Evolutionary conservation across 176 grass and related monocot species (phyloP), one percentile per base, ranked within the genome.

Genomic region (Aegilops umbellulata): DNA sequence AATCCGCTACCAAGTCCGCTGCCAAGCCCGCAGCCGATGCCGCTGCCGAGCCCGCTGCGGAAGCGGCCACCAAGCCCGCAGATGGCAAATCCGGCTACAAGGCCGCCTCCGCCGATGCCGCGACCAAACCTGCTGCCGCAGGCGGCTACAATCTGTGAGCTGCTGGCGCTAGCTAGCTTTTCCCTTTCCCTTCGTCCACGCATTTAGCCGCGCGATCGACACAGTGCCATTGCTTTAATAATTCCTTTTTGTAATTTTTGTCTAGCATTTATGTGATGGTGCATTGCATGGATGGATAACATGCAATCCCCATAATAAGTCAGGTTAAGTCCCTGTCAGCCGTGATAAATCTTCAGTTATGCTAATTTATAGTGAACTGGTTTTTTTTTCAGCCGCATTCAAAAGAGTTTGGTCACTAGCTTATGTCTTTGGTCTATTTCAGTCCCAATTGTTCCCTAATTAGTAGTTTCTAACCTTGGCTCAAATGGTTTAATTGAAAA

Each of bases 111-210:
- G 31, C 30, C 31, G 30, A 35, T 22, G 67, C 32, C 8, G 31
- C 66, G 22, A 23, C 11, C 36, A 14, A 72, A 13, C 69, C 69
- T 23, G 69, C 69, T 25, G 11, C 35, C 10, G 69, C 39, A 15
- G 36, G 69, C 22, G 69, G 38, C 38, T 73, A 73, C 69, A 73
- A 73, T 46, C 10, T 73, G 38, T 73, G n/a, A 73, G 39, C 69
- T 39, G 38, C 69, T 22, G 53, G 6, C 53, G 19, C 53, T 58
- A 58, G 69, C 38, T 73, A 24, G 70, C 23, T 74, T 73, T n/a
- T 30, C 62, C 49, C 49, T 53, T 58, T 65, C 62, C 49, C 49
- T 53, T 58, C 53, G 7, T 22, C 20, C 19, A 22, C 8, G 53
- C 53, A 58, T 58, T 20, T 22, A 66, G 27, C 14, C 14, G 14